phyloP scores from a whole-genome alignment of 768 basidiomycete genomes.

The Mrakia gelida region DNA sequence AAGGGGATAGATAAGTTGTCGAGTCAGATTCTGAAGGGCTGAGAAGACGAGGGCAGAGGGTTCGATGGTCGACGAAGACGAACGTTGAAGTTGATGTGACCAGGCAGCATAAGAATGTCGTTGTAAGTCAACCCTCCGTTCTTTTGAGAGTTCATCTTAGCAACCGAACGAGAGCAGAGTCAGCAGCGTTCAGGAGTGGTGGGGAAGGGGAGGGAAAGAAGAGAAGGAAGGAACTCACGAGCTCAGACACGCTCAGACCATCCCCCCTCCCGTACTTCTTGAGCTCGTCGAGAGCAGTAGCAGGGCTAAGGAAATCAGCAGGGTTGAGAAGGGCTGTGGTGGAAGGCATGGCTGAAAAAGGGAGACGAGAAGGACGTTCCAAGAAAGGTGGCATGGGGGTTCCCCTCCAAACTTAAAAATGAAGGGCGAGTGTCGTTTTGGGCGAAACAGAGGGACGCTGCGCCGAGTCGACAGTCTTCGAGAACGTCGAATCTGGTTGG shows the following conservation, averaged over 20 bases:
- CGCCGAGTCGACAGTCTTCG: too few relatives aligned
- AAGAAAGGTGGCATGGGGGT: background rate
- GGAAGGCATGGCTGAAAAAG: background rate
- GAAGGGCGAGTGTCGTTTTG: too few relatives aligned
- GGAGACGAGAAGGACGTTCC: background rate
- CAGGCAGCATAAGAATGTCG: conserved; percentile 89
- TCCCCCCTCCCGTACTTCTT: too few relatives aligned
- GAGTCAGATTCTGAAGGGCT: background rate
- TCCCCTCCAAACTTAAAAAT: conserved; percentile 14
- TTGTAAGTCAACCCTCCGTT: conserved; percentile 97
- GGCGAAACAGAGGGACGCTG: too few relatives aligned
- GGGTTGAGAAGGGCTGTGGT: too few relatives aligned
- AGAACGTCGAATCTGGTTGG: too few relatives aligned
- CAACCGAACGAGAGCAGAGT: background rate
- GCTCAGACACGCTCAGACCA: too few relatives aligned
- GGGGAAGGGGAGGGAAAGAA: too few relatives aligned
- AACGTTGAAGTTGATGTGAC: conserved; percentile 90
- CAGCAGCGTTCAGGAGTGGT: too few relatives aligned
- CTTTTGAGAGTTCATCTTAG: conserved; percentile 68
- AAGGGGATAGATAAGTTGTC: background rate
- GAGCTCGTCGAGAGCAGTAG: too few relatives aligned
- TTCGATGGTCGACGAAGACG: conserved; percentile 41
- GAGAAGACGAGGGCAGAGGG: background rate
- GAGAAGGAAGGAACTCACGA: conserved; percentile 3
- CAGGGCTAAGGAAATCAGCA: too few relatives aligned